These are phyloP conservation scores for Calocybe gambosa DNA, from an alignment of 1,284 basidiomycete genomes.

Conservation along the genomic window DNA sequence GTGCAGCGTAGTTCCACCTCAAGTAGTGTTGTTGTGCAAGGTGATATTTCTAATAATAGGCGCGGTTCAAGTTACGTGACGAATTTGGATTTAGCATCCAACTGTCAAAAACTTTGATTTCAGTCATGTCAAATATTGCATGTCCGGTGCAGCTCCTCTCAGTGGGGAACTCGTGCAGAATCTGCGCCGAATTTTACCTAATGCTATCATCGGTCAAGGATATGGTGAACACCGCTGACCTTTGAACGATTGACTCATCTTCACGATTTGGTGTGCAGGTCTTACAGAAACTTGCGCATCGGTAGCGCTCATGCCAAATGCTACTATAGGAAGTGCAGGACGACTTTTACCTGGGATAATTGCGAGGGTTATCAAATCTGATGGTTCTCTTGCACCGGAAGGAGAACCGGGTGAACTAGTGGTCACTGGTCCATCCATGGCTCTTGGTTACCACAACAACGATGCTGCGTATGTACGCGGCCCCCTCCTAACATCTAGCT, in stretches of 20 bases:
- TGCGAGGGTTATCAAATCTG: slow-evolving; percentile 52
- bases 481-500: not conserved
- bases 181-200: slow-evolving; percentile 31
- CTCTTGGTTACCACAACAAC: slow-evolving; percentile 50
- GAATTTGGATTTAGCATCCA: slow-evolving; percentile 26
- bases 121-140: slow-evolving; percentile 35
- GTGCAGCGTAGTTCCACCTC: slow-evolving; percentile 40
- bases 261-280: slow-evolving; percentile 22
- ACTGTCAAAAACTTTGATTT: slow-evolving; percentile 31
- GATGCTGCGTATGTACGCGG: slow-evolving; percentile 41
- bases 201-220: slow-evolving; percentile 40
- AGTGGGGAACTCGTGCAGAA: slow-evolving; percentile 35
- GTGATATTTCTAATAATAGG: slow-evolving; percentile 17
- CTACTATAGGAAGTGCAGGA: slow-evolving; percentile 53
- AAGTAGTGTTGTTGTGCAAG: slow-evolving; percentile 43
- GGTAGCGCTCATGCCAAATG: slow-evolving; percentile 36
- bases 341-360: slow-evolving; percentile 47
- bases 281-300: slow-evolving; percentile 39
- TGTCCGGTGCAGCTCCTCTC: slow-evolving; percentile 42
- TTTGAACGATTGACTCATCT: slow-evolving; percentile 13
- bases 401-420: slow-evolving; percentile 66
- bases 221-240: slow-evolving; percentile 28
- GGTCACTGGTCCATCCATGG: slow-evolving; percentile 53
- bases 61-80: not conserved
- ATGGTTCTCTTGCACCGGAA: slow-evolving; percentile 53